Base-by-base conservation (phyloP, 2,329 filamentous ascomycete genomes). In the Colletotrichum falcatum region DNA sequence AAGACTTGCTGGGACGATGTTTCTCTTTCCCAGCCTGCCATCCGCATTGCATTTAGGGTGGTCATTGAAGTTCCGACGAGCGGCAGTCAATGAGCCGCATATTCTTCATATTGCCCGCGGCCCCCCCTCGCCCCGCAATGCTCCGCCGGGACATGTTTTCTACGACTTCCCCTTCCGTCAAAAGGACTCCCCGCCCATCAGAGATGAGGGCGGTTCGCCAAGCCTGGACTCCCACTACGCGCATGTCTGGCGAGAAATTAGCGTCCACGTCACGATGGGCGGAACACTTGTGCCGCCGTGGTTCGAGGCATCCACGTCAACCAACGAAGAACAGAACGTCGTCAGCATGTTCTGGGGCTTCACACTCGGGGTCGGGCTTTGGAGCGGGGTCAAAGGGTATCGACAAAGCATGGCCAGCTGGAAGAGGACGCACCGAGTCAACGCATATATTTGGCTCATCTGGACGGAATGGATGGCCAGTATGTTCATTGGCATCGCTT, bases 391-490 rank as follows among this genome's bases (percentile, higher is more conserved):
- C 68, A 81, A 78, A 49, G 79, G 77, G 9, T 74, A 75, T 30
- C 76, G 76, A 63, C 82, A 84, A 71, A 81, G 81, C 3, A 73
- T 74, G 49, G 67, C 73, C 30, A 77, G 79, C 60, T 77, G 75
- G 66, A 76, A 74, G 42, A 76, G 79, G 54, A 79, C 78, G 67
- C 74, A 77, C 35, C 76, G 76, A 14, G 74, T 80, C 46, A 81
- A 77, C 26, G 73, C 77, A 5, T 85, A 84, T 64, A 75, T 83
- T 46, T 74, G 77, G 65, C 75, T 83, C 74, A 79, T 84, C 53
- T 84, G 83, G 83, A 61, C 77, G 26, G 81, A 83, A 69, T 75
- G 81, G 54, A 48, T 79, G 12, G 75, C 79, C 2, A 81, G 78
- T 70, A 73, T 77, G 9, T 69, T 77, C 11, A 80, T 82, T 55